A percentile compares a stretch with the other conserved stretches of the same genome.
Evolutionary conservation across 768 basidiomycete genomes (phyloP).

Genomic region (Hericium rajendrae): DNA sequence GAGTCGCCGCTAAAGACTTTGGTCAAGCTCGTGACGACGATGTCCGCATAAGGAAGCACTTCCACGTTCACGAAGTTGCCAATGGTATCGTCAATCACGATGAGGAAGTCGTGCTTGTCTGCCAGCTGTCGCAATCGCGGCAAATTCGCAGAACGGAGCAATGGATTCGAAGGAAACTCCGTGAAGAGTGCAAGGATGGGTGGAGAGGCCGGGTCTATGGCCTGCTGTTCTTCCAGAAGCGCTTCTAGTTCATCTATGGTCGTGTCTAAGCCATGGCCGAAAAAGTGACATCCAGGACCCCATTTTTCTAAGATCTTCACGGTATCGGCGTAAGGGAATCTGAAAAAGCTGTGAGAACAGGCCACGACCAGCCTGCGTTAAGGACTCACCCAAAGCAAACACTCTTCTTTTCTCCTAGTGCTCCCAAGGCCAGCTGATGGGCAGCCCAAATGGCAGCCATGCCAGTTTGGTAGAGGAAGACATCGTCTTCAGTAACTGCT

Average conservation of each 20-base stretch:
- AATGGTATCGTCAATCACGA: constrained; percentile 91
- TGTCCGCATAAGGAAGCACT: constrained; percentile 75
- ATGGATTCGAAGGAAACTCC: constrained; percentile 94
- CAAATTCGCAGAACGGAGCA: constrained; percentile 79
- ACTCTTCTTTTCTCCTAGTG: constrained; percentile 60
- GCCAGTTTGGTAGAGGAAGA: constrained; percentile 78
- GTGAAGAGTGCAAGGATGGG: constrained; percentile 78
- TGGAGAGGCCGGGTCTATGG: constrained; percentile 33
- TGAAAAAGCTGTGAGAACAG: constrained; percentile 19
- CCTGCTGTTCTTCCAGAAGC: constrained; percentile 40
- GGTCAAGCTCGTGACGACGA: constrained; percentile 85
- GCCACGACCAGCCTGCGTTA: background rate
- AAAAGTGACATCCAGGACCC: constrained; percentile 89
- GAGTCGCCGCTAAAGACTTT: constrained; percentile 93
- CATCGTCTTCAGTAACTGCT: constrained; percentile 74
- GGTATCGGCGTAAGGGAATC: constrained; percentile 94
- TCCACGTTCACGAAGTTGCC: constrained; percentile 94
- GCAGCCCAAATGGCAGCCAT: constrained; percentile 95
- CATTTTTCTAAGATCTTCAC: constrained; percentile 91
- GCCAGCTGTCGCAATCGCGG: constrained; percentile 66
- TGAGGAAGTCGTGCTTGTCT: constrained; percentile 78
- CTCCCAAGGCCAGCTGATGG: constrained; percentile 57
- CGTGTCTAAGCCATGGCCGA: constrained; percentile 67
- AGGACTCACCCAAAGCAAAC: constrained; percentile 82
- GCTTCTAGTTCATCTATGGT: constrained; percentile 68